Conservation (phyloP, 75 land plant genomes). For the Gnetum montanum region DNA sequence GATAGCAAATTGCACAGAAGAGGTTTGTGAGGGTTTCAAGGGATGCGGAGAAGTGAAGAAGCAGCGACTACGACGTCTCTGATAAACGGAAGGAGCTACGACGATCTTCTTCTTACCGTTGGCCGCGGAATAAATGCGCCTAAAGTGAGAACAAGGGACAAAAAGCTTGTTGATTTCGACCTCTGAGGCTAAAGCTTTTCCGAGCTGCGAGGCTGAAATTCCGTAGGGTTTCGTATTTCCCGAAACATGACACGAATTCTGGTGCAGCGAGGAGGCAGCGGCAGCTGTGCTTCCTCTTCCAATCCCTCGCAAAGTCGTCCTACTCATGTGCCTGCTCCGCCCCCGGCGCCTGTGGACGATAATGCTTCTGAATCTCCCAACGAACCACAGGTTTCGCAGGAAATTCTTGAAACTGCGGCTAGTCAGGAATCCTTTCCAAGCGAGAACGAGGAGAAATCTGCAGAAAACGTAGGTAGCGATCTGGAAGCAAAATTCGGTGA, state of each 20-base stretch:
- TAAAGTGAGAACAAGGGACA: slow-evolving; percentile 58
- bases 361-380: slow-evolving; percentile 16
- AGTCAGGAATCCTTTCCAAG: slow-evolving; percentile 1
- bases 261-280: slow-evolving; percentile 43
- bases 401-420: slow-evolving; percentile 3
- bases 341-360: slow-evolving; percentile 27
- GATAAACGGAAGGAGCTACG: neutral
- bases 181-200: no score
- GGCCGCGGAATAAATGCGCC: slow-evolving; percentile 44
- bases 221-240: slow-evolving; percentile 1
- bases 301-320: slow-evolving; percentile 22
- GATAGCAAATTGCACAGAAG: no score
- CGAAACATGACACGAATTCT: slow-evolving; percentile 53
- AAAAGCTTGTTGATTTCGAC: slow-evolving; percentile 7
- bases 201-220: slow-evolving; percentile 4
- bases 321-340: neutral
- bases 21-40: no score
- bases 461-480: neutral
- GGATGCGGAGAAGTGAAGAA: slow-evolving; percentile 11
- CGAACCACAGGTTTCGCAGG: slow-evolving; percentile 9
- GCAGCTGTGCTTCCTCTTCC: slow-evolving; percentile 48
- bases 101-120: slow-evolving; percentile 21
- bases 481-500: slow-evolving; percentile 3
- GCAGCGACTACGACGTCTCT: neutral
- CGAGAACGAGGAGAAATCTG: slow-evolving; percentile 14